Evolutionary conservation across 1,284 basidiomycete species (phyloP).

Genomic region (Malassezia japonica): DNA sequence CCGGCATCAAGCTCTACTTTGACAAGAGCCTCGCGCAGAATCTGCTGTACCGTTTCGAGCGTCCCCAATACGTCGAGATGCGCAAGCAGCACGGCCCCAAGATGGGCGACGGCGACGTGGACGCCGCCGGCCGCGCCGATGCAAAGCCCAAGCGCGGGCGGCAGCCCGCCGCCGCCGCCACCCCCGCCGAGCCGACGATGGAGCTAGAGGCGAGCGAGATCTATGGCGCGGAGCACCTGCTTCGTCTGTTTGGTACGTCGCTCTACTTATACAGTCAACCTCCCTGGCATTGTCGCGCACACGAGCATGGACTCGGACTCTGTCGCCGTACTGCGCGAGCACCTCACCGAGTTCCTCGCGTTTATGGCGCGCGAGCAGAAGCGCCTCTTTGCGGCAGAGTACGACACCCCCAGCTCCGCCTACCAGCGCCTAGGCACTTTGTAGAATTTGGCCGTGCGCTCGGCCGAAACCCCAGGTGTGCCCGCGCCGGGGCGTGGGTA

Average conservation of each 20-base stretch:
- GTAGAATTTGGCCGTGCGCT: background rate
- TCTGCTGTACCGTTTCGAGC: slow-evolving; percentile 85
- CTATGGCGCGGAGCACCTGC: slow-evolving; percentile 88
- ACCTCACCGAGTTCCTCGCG: slow-evolving; percentile 78
- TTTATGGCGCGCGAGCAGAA: slow-evolving; percentile 62
- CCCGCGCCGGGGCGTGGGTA: background rate
- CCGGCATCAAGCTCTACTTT: slow-evolving; percentile 87
- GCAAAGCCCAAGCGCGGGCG: slow-evolving; percentile 15
- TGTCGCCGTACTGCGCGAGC: slow-evolving; percentile 71
- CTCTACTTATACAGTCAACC: slow-evolving; percentile 51
- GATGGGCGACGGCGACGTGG: slow-evolving; percentile 44
- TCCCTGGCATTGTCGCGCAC: slow-evolving; percentile 67
- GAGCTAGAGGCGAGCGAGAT: slow-evolving; percentile 72
- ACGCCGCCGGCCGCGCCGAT: slow-evolving; percentile 33
- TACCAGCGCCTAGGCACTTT: slow-evolving; percentile 59
- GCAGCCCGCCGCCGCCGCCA: background rate
- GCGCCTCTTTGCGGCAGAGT: slow-evolving; percentile 62
- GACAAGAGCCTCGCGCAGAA: slow-evolving; percentile 81
- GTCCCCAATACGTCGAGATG: slow-evolving; percentile 77
- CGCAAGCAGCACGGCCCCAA: slow-evolving; percentile 60
- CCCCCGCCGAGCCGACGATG: background rate
- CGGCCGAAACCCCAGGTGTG: slow-evolving; percentile 9
- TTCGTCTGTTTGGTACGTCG: slow-evolving; percentile 75
- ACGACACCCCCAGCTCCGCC: slow-evolving; percentile 61
- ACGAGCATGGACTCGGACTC: slow-evolving; percentile 86